A percentile compares a stretch with the other conserved stretches of the same genome.
Conservation (phyloP, 148 eudicot species). For the Spergularia marina region DNA sequence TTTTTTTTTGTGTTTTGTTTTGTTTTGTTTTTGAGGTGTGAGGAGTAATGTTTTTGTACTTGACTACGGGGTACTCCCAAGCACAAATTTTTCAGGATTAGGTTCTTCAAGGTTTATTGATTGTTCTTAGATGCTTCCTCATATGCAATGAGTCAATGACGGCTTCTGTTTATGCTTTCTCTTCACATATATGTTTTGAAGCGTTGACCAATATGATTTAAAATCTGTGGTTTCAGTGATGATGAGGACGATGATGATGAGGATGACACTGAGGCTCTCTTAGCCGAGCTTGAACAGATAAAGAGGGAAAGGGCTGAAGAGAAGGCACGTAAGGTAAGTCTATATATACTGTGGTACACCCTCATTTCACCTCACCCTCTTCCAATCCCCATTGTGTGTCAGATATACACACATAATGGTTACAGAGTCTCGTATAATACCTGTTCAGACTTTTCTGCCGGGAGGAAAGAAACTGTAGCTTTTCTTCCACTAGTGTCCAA, state of each 20-base stretch:
- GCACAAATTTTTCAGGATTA: too few species aligned
- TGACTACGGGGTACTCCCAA: too few species aligned
- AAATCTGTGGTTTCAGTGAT: constrained; percentile 34
- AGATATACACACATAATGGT: too few species aligned
- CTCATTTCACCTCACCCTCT: neutral
- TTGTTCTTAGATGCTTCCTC: neutral
- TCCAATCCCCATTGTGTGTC: too few species aligned
- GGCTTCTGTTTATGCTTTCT: neutral
- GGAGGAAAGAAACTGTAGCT: neutral
- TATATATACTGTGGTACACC: neutral
- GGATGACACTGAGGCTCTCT: constrained; percentile 91
- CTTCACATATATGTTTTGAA: neutral
- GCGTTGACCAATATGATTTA: neutral
- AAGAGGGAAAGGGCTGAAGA: constrained; percentile 94
- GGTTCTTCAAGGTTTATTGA: too few species aligned
- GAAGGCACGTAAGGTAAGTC: constrained; percentile 65
- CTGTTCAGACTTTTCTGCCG: neutral
- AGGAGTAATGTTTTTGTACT: too few species aligned
- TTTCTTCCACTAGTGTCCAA: neutral
- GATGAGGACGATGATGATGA: constrained; percentile 87
- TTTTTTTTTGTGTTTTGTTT: too few species aligned
- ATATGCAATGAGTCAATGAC: neutral
- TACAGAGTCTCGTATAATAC: neutral
- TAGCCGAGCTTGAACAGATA: constrained; percentile 88
- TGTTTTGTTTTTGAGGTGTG: neutral